Conservation (phyloP, 2,329 filamentous ascomycete species). For the Ceratocystis cacaofunesta region DNA sequence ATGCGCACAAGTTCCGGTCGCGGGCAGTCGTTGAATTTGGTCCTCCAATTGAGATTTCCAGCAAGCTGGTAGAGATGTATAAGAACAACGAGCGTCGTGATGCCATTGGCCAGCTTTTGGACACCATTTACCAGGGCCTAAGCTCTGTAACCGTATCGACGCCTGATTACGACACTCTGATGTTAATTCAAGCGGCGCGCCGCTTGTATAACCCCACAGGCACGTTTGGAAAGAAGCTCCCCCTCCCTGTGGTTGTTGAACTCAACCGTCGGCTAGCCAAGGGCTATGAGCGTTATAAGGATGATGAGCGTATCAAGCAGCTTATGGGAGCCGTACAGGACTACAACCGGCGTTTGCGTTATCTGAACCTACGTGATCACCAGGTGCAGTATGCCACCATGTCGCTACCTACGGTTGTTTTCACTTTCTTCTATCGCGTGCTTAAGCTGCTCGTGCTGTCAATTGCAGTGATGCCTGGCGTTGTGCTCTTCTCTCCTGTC, state of each 20-base stretch:
- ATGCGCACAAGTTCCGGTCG: conserved; percentile 95
- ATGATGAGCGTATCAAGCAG: conserved; percentile 67
- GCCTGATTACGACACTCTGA: conserved; percentile 89
- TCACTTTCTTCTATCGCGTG: conserved; percentile 65
- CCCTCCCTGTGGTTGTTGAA: conserved; percentile 82
- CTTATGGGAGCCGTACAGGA: conserved; percentile 61
- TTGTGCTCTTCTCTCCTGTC: conserved; percentile 75
- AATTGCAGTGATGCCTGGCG: conserved; percentile 69
- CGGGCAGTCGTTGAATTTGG: conserved; percentile 93
- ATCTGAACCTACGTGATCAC: conserved; percentile 80
- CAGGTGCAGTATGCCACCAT: conserved; percentile 86
- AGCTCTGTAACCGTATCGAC: conserved; percentile 81
- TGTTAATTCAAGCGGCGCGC: conserved; percentile 89
- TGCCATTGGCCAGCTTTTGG: conserved; percentile 70
- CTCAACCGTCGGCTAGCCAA: conserved; percentile 81
- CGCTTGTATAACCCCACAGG: conserved; percentile 67
- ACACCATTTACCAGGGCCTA: conserved; percentile 72
- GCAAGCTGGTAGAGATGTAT: conserved; percentile 73
- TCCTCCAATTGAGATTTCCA: conserved; percentile 68
- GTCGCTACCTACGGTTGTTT: conserved; percentile 59
- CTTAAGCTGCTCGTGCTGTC: conserved; percentile 63
- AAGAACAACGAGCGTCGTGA: conserved; percentile 69
- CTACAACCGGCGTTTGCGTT: conserved; percentile 77
- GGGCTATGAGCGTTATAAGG: conserved; percentile 84
- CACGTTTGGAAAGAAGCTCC: conserved; percentile 72